Conservation (phyloP, 1,284 basidiomycete species). For the Malassezia caprae region DNA sequence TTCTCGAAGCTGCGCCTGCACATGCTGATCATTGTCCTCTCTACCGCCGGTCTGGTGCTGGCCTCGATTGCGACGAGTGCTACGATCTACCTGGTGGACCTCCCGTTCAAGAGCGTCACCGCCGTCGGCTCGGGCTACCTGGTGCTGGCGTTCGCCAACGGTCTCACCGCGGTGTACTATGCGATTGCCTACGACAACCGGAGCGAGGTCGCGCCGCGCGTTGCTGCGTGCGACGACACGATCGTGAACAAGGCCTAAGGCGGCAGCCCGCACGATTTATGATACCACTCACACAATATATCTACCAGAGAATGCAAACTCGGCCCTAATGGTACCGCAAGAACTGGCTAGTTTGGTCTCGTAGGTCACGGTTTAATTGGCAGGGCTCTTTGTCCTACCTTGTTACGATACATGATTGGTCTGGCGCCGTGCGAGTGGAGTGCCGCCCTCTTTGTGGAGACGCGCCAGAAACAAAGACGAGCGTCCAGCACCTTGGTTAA, state of each 20-base stretch:
- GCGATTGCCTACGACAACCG: neutral
- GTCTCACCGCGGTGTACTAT: neutral
- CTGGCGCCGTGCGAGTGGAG: neutral
- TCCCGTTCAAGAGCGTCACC: neutral
- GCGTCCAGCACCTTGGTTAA: neutral
- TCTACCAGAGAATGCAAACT: neutral
- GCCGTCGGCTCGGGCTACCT: neutral
- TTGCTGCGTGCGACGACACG: neutral
- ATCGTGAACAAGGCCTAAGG: neutral
- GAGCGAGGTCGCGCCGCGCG: neutral
- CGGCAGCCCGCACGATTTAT: no score
- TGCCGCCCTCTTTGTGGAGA: neutral
- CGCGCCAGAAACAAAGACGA: neutral
- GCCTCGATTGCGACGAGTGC: neutral
- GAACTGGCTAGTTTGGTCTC: neutral
- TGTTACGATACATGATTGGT: neutral
- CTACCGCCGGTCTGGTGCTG: neutral
- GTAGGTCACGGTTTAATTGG: neutral
- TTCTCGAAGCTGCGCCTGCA: neutral
- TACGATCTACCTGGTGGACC: neutral
- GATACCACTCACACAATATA: neutral
- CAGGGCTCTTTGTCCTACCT: neutral
- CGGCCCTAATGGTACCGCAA: neutral
- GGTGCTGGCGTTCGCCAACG: neutral
- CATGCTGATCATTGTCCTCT: neutral